A percentile compares a stretch with the other conserved stretches of the same genome.
phyloP scores from a whole-genome alignment of 257 asterid species.

The Paraleonurus japonicus region DNA sequence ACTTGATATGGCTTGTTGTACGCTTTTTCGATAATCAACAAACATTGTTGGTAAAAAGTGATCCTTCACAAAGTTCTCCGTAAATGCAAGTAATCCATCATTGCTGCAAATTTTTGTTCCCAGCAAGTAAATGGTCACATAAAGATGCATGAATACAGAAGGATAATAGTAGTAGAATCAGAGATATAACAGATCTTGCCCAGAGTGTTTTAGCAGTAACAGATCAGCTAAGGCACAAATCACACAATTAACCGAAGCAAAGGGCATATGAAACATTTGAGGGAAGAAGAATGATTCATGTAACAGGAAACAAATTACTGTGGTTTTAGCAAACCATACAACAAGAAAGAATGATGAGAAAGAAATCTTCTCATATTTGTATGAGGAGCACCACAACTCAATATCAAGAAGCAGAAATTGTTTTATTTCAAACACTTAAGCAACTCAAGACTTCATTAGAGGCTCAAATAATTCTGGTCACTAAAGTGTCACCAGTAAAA shows the following conservation, averaged over 20 bases:
- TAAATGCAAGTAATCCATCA: conserved; percentile 89
- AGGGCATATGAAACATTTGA: conserved; percentile 12
- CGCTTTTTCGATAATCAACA: conserved; percentile 97
- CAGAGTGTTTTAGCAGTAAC: background rate
- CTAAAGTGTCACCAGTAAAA: conserved; percentile 12
- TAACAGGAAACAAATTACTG: conserved; percentile 4
- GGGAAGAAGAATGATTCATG: conserved; percentile 3
- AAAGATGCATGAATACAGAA: conserved; percentile 19
- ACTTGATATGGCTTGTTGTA: conserved; percentile 99
- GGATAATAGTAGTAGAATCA: conserved; percentile 14
- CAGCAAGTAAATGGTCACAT: conserved; percentile 26
- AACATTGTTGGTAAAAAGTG: conserved; percentile 97
- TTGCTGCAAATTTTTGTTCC: conserved; percentile 59
- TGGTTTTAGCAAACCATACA: background rate
- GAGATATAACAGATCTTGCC: conserved; percentile 16
- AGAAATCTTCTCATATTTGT: background rate
- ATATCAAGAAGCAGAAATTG: background rate
- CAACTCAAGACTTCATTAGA: conserved; percentile 1
- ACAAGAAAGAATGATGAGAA: background rate
- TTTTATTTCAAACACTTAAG: conserved; percentile 5
- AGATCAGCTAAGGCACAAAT: conserved; percentile 18
- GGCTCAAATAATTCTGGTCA: conserved; percentile 4
- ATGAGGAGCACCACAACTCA: conserved; percentile 4
- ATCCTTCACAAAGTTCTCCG: conserved; percentile 98
- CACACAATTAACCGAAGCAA: conserved; percentile 1